Evolutionary conservation across 2,329 filamentous ascomycete species (phyloP).

Genomic region (Mollisiaceae sp.): DNA sequence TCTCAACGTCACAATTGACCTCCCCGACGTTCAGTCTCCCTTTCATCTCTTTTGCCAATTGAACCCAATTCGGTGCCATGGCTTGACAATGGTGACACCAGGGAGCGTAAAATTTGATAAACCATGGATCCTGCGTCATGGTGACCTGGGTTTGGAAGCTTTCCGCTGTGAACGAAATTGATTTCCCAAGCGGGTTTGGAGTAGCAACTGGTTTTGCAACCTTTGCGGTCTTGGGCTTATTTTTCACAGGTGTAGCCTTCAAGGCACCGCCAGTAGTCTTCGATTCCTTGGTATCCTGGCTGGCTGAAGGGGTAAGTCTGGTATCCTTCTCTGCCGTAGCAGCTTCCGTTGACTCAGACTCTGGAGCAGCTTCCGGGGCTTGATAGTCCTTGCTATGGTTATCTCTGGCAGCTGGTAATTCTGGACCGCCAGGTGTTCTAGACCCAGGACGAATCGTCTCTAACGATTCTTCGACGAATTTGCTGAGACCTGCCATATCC

Average conservation of each 20-base stretch:
- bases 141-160: constrained; percentile 87
- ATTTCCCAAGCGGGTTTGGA: constrained; percentile 78
- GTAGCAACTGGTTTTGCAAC: constrained; percentile 58
- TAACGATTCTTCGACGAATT: constrained; percentile 75
- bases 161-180: constrained; percentile 78
- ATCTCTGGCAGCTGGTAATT: constrained; percentile 74
- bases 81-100: constrained; percentile 97
- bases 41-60: constrained; percentile 90
- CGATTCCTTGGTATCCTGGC: constrained; percentile 32
- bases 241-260: constrained; percentile 45
- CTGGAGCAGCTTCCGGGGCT: constrained; percentile 22
- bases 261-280: constrained; percentile 23
- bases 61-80: constrained; percentile 87
- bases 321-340: constrained; percentile 31
- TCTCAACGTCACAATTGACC: constrained; percentile 90
- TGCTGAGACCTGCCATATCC: constrained; percentile 67
- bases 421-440: constrained; percentile 60
- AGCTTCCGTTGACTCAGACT: constrained; percentile 44
- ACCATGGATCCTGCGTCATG: constrained; percentile 90
- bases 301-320: constrained; percentile 28
- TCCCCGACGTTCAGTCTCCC: constrained; percentile 90
- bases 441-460: constrained; percentile 82
- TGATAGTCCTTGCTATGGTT: constrained; percentile 43
- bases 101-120: constrained; percentile 97
- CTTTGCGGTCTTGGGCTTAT: constrained; percentile 47